Evolutionary conservation across 192 early-diverging fungal genomes (phyloP).

Genomic region (Linnemannia hyalina): DNA sequence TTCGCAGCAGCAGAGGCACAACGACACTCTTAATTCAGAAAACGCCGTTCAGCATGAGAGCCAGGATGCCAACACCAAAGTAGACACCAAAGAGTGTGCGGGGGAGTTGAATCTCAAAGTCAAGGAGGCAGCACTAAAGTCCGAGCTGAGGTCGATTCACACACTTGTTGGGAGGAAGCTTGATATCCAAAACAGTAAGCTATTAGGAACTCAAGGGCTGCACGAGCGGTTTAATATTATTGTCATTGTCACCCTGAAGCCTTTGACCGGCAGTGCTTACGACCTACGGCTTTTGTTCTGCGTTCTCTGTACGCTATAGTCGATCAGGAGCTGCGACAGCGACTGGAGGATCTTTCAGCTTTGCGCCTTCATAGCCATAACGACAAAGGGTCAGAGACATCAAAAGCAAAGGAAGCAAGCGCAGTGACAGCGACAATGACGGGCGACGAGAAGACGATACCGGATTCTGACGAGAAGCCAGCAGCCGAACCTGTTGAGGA

Average conservation of each 20-base stretch:
- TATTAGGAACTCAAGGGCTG: neutral
- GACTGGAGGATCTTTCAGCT: slow-evolving; percentile 3
- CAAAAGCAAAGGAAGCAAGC: neutral
- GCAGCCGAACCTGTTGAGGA: neutral
- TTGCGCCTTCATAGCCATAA: neutral
- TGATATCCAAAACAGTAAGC: slow-evolving; percentile 40
- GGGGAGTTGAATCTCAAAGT: neutral
- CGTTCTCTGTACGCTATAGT: slow-evolving; percentile 6
- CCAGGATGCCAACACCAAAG: neutral
- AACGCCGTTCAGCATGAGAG: neutral
- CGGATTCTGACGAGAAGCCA: neutral
- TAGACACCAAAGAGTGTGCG: neutral
- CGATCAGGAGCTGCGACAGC: slow-evolving; percentile 22
- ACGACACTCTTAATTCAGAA: neutral
- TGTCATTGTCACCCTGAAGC: neutral
- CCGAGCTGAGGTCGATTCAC: slow-evolving; percentile 23
- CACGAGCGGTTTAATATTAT: neutral
- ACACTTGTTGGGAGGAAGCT: slow-evolving; percentile 35
- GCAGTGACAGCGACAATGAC: neutral
- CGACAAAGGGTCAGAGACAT: neutral
- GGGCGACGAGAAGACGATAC: neutral
- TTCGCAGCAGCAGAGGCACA: neutral
- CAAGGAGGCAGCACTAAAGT: slow-evolving; percentile 20
- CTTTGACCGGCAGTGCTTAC: neutral
- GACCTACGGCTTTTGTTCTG: neutral